phyloP scores from a whole-genome alignment of 2,329 filamentous ascomycete genomes.

The Mycocentrospora acerina region DNA sequence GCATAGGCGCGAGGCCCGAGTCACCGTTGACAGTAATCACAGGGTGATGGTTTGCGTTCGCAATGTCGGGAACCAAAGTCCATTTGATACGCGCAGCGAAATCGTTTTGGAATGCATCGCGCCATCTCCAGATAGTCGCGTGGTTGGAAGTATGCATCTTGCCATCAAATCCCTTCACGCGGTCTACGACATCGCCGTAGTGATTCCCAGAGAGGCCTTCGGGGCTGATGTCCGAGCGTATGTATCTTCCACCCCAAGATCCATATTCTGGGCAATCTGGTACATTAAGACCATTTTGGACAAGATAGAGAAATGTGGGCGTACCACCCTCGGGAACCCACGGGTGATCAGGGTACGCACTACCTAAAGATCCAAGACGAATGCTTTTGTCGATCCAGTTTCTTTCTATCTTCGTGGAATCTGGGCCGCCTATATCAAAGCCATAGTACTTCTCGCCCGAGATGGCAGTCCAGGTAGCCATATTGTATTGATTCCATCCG shows the following conservation, averaged over 20 bases:
- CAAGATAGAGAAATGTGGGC: constrained; percentile 53
- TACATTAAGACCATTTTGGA: constrained; percentile 52
- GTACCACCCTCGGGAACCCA: constrained; percentile 59
- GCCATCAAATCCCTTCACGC: constrained; percentile 37
- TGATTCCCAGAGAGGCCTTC: constrained; percentile 39
- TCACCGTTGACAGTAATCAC: constrained; percentile 48
- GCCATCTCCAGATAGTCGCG: constrained; percentile 57
- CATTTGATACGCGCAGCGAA: constrained; percentile 53
- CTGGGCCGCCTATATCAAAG: constrained; percentile 53
- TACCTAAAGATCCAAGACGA: constrained; percentile 52
- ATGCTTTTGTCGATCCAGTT: constrained; percentile 57
- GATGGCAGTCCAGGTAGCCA: constrained; percentile 60
- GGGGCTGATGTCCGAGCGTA: constrained; percentile 34
- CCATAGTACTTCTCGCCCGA: constrained; percentile 51
- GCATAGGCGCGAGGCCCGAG: constrained; percentile 41
- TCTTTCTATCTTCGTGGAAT: constrained; percentile 51
- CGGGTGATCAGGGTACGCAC: constrained; percentile 47
- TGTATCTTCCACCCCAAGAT: constrained; percentile 54
- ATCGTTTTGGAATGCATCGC: constrained; percentile 54
- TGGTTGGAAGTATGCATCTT: constrained; percentile 46
- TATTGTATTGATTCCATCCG: constrained; percentile 57
- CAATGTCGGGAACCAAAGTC: constrained; percentile 43
- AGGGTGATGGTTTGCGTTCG: constrained; percentile 51
- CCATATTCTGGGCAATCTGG: constrained; percentile 52
- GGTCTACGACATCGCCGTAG: constrained; percentile 43